Evolutionary conservation across 768 basidiomycete genomes (phyloP), one percentile per base, ranked within the genome.

Genomic region (Boletus reticulatus): DNA sequence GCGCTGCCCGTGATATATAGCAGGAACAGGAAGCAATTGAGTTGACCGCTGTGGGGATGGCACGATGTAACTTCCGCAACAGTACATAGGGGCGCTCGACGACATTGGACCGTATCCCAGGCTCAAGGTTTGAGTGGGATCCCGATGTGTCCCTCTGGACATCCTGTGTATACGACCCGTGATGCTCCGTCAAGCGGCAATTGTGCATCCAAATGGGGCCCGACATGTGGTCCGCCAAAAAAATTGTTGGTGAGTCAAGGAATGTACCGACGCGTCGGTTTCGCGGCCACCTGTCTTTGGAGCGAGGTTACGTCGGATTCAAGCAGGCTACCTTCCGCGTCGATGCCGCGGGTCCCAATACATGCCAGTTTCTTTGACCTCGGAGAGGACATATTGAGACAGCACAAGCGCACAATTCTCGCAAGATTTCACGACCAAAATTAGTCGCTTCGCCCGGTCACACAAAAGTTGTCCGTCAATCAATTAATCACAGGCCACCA

Each of bases 291-390:
- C 17, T 45, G 43, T 32, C 52, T 45, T 31, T 45, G 47, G 53
- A 36, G 50, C 22, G 43, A 52, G 52, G 57, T 56, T 52, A 65
- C 60, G 53, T 57, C 57, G 39, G 36, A 48, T 43, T 47, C 50
- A 49, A 29, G 48, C 48, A 45, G 24, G 53, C 63, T 58, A 36
- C 60, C 52, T 66, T 42, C 48, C 19, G 14, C 37, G 32, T 27
- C 46, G 50, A 46, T 20, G 53, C 57, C 65, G 62, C 63, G 66
- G 61, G 55, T 56, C 48, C 46, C 55, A 63, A 44, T 45, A 43
- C 36, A 55, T 48, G 55, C 43, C 55, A 50, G 10, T 22, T 34
- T 61, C 52, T 42, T 41, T 38, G 39, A 53, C 42, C 43, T 39
- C n/a, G 44, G 50, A 43, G n/a, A 31, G 55, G 49, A n/a, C 45